Evolutionary conservation across 139 green algal genomes (phyloP).

Genomic region (Micractinium conductrix): DNA sequence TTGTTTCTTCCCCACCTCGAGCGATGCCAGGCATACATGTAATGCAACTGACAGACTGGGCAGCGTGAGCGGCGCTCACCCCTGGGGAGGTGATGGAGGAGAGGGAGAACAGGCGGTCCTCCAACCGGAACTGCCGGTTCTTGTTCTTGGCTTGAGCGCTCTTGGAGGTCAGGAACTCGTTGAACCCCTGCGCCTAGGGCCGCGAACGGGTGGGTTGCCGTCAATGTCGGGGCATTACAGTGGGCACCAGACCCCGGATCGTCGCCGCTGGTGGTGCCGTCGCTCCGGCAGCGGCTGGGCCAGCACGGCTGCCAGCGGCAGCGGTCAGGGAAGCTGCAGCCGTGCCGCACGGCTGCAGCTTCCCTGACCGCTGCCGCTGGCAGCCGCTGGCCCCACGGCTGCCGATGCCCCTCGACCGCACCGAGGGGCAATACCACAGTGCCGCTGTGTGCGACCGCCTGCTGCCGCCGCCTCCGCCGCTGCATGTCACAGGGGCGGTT

Average conservation of each 20-base stretch:
- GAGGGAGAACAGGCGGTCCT: slow-evolving; percentile 78
- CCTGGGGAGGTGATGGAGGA: slow-evolving; percentile 70
- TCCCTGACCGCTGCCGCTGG: too few species aligned
- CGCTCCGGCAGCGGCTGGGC: background rate
- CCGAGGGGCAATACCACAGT: too few species aligned
- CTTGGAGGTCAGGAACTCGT: slow-evolving; percentile 79
- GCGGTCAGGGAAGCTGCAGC: too few species aligned
- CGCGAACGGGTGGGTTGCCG: background rate
- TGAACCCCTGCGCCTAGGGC: slow-evolving; percentile 70
- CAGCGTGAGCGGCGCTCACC: background rate
- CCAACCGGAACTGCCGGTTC: slow-evolving; percentile 64
- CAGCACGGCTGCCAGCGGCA: background rate
- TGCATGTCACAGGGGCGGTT: too few species aligned
- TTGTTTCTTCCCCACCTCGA: too few species aligned
- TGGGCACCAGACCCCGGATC: too few species aligned
- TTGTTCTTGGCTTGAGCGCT: slow-evolving; percentile 66
- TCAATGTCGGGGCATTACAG: background rate
- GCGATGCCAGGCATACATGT: too few species aligned
- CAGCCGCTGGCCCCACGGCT: too few species aligned
- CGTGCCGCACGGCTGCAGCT: too few species aligned
- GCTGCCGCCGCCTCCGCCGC: too few species aligned
- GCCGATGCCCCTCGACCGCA: too few species aligned
- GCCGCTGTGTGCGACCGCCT: too few species aligned
- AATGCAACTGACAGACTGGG: background rate
- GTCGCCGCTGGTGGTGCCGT: background rate